A percentile compares a stretch with the other conserved stretches of the same genome.
phyloP scores from a whole-genome alignment of 2,329 filamentous ascomycete genomes.

The Fusarium sp. region DNA sequence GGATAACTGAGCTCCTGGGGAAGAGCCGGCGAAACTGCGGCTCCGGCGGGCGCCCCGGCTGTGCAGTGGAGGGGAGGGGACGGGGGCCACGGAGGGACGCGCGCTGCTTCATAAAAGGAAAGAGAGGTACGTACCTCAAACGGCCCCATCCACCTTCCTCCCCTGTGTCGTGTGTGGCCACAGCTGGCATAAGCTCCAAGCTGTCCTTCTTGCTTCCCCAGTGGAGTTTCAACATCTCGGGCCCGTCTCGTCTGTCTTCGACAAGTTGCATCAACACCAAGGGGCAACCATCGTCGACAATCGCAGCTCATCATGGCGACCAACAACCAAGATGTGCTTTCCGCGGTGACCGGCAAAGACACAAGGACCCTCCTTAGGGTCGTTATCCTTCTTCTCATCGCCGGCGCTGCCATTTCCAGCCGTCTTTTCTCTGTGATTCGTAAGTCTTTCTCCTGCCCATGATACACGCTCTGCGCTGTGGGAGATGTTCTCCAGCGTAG shows the following conservation, averaged over 20 bases:
- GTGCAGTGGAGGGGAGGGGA: neutral
- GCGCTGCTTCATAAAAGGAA: neutral
- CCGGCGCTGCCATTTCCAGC: conserved; percentile 89
- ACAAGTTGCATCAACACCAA: conserved; percentile 51
- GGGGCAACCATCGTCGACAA: conserved; percentile 47
- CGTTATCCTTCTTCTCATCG: conserved; percentile 91
- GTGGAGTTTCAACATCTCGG: conserved; percentile 42
- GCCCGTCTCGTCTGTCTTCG: conserved; percentile 37
- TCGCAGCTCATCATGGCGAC: conserved; percentile 59
- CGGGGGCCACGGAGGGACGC: neutral
- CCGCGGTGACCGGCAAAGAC: conserved; percentile 84
- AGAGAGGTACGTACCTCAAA: conserved; percentile 39
- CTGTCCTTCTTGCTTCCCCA: conserved; percentile 54
- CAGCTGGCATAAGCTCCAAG: conserved; percentile 56
- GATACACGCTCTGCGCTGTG: conserved; percentile 15
- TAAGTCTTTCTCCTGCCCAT: conserved; percentile 61
- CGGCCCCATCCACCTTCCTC: conserved; percentile 30
- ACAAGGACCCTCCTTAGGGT: conserved; percentile 88
- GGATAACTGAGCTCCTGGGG: conserved; percentile 23
- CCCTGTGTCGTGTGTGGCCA: neutral
- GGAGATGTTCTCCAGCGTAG: neutral
- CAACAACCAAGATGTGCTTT: conserved; percentile 66
- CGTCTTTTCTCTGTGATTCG: conserved; percentile 98
- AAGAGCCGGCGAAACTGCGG: conserved; percentile 41
- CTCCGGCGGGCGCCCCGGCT: neutral